phyloP scores from a whole-genome alignment of 23 red algal species.

The Gracilaria gracilis region DNA sequence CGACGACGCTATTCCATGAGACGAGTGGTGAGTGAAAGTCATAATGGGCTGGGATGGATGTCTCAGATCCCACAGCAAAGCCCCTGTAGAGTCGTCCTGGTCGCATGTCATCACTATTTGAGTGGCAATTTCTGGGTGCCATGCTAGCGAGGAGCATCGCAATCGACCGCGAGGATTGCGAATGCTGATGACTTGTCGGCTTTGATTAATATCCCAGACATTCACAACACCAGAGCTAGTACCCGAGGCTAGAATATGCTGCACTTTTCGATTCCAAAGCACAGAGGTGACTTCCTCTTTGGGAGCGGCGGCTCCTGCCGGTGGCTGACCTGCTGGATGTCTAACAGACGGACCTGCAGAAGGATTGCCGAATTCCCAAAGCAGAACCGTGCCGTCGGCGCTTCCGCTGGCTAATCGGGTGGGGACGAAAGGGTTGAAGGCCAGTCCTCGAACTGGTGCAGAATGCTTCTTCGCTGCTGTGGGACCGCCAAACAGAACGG shows the following conservation, averaged over 20 bases:
- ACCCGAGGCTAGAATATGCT: constrained; percentile 85
- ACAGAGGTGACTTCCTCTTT: constrained; percentile 79
- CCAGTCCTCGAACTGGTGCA: constrained; percentile 67
- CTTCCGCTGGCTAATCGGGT: constrained; percentile 86
- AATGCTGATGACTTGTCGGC: constrained; percentile 84
- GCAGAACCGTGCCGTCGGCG: constrained; percentile 79
- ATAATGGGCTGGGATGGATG: constrained; percentile 75
- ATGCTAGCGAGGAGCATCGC: constrained; percentile 77
- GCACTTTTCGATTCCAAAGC: constrained; percentile 85
- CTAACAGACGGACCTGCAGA: constrained; percentile 53
- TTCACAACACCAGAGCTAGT: constrained; percentile 69
- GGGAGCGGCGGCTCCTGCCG: constrained; percentile 2
- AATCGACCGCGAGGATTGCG: constrained; percentile 76
- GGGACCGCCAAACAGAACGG: constrained; percentile 62
- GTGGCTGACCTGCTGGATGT: constrained; percentile 46
- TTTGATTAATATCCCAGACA: constrained; percentile 94
- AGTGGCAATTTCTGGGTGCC: constrained; percentile 90
- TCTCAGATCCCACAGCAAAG: constrained; percentile 88
- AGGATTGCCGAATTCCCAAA: constrained; percentile 88
- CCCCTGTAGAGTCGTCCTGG: constrained; percentile 73
- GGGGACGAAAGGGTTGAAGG: constrained; percentile 77
- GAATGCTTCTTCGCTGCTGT: constrained; percentile 55
- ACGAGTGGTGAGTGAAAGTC: constrained; percentile 62
- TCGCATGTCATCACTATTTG: constrained; percentile 89
- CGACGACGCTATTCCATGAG: constrained; percentile 68